phyloP scores from a whole-genome alignment of 768 basidiomycete genomes.

The Suillus fuscotomentosus region DNA sequence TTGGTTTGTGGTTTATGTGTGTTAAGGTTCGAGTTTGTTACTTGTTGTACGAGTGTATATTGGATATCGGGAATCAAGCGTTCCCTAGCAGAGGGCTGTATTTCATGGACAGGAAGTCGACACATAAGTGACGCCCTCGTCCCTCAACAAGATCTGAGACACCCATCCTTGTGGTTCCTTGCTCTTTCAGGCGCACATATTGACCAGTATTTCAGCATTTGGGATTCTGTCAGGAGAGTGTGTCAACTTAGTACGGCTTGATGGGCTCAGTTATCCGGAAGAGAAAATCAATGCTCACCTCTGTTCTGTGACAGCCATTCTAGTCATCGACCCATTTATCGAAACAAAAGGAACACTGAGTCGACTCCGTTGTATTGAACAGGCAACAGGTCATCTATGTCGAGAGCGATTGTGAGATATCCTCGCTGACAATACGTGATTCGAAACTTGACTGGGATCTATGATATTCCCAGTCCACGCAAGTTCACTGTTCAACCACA shows the following conservation, averaged over 20 bases:
- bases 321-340: neutral
- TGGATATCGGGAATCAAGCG: conserved; percentile 12
- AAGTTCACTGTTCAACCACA: neutral
- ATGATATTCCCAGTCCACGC: neutral
- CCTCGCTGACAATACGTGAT: neutral
- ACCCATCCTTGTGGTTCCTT: neutral
- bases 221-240: neutral
- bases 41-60: conserved; percentile 7
- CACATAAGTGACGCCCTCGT: conserved; percentile 48
- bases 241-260: neutral
- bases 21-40: neutral
- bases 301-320: neutral
- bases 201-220: neutral
- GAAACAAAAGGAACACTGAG: neutral
- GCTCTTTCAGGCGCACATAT: neutral
- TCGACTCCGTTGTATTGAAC: neutral
- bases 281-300: neutral
- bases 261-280: neutral
- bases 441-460: neutral
- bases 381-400: neutral
- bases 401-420: neutral
- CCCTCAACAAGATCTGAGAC: conserved; percentile 11
- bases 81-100: conserved; percentile 19
- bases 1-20: neutral
- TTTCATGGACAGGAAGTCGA: conserved; percentile 16